Evolutionary conservation across 768 basidiomycete genomes (phyloP), one percentile per base, ranked within the genome.

Genomic region (Pleurotus cornucopiae): DNA sequence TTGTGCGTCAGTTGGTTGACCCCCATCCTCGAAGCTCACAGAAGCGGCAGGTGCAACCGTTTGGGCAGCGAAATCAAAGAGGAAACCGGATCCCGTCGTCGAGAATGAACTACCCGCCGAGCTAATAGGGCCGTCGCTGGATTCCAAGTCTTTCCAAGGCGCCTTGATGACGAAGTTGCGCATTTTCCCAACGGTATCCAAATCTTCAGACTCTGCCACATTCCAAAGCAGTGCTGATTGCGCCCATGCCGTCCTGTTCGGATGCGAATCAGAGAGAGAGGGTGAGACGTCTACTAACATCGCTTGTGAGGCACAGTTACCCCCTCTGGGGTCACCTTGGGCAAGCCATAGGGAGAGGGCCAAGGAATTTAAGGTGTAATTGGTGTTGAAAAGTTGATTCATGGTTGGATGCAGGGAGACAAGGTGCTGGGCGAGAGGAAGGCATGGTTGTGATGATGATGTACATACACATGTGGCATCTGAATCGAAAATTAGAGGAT

Each of bases 381-480:
- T 83, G 20, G 71, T 68, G 39, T 64, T 63, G 59, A 86, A 83
- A 23, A 71, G 58, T 18, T 62, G 62, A 64, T 85, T 85, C 49
- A 83, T 62, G 3, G 66, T 64, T 9, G 84, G 81, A 6, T 81
- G 64, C 13, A 85, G 70, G 51, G 74, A 66, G 20, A 82, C 61
- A 41, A 88, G 64, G 55, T 70, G 76, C 63, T 80, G 75, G 0
- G 86, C 84, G 7, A 88, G 65, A 21, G 73, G 74, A 46, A 79
- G 74, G 60, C 84, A 85, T 57, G 68, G 72, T n/a, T 69, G 68
- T 2, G 67, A 46, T n/a, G 69, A 66, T 1, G 80, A 76, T 11
- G 80, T 79, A 60, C 85, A 87, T 38, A 81, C 73, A 63, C 85
- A 88, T 0, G 83, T 82, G 1, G 83, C 75, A 70, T 85, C 84